These are phyloP conservation scores for Mrakia blollopis DNA, from an alignment of 768 basidiomycete species.

Conservation along the genomic window DNA sequence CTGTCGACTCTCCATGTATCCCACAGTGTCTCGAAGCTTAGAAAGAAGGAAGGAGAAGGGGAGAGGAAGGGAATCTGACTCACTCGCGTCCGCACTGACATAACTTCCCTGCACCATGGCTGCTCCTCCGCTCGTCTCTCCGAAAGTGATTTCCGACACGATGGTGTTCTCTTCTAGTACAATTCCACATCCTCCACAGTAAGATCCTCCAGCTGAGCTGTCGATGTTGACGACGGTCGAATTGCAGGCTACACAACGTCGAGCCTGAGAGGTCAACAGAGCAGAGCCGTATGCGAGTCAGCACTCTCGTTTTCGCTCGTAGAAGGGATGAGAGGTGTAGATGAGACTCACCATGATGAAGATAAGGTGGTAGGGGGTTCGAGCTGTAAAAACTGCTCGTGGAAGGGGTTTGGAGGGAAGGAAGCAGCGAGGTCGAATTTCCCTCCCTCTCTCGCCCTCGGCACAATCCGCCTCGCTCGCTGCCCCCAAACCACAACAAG, in stretches of 20 bases:
- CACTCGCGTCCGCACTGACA: constrained; percentile 85
- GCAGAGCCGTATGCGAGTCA: background rate
- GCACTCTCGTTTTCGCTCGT: background rate
- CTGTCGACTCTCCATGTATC: too few species aligned
- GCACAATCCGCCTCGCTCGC: too few species aligned
- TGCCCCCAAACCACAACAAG: too few species aligned
- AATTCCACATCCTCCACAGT: constrained; percentile 74
- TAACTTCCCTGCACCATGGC: constrained; percentile 94
- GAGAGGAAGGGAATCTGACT: constrained; percentile 42
- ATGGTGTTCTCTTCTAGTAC: constrained; percentile 91
- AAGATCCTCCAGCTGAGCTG: constrained; percentile 25
- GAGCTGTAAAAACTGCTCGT: too few species aligned
- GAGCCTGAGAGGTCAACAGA: background rate
- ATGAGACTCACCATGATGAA: background rate
- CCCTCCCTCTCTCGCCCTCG: too few species aligned
- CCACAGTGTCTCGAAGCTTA: background rate
- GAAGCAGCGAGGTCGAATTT: background rate
- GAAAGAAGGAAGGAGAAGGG: background rate
- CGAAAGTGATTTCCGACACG: constrained; percentile 88
- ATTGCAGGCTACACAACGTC: constrained; percentile 28
- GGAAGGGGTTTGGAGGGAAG: too few species aligned
- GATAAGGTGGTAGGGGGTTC: background rate
- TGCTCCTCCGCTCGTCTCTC: constrained; percentile 85
- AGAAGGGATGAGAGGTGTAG: background rate
- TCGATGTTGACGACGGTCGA: constrained; percentile 31